Evolutionary conservation across 129 eudicot species (phyloP).

Genomic region (Ambrosia artemisiifolia): DNA sequence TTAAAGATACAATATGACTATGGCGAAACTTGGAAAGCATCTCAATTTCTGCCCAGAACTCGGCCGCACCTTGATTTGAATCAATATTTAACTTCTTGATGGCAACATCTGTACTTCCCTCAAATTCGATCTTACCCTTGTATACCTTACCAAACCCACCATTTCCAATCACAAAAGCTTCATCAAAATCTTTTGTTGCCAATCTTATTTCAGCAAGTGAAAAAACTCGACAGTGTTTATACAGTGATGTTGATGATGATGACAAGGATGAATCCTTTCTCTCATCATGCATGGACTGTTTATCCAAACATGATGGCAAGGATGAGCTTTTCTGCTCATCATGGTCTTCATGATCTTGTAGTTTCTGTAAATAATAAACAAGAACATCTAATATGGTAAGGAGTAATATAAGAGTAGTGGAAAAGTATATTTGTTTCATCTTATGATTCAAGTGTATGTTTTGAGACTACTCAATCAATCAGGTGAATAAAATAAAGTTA

Average conservation of each 20-base stretch:
- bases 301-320: constrained; percentile 1
- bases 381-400: constrained; percentile 15
- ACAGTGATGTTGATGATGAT: not conserved
- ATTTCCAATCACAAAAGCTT: constrained; percentile 25
- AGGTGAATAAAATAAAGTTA: not conserved
- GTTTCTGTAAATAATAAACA: constrained; percentile 26
- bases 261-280: not conserved
- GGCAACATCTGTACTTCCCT: constrained; percentile 18
- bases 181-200: constrained; percentile 33
- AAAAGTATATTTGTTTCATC: constrained; percentile 5
- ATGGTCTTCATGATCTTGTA: constrained; percentile 6
- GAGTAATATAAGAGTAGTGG: constrained; percentile 22
- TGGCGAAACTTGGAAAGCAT: constrained; percentile 36
- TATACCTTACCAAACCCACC: constrained; percentile 39
- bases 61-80: constrained; percentile 32
- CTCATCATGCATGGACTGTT: not conserved
- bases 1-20: constrained; percentile 27
- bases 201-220: constrained; percentile 29
- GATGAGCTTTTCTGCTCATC: constrained; percentile 7
- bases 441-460: not conserved
- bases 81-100: constrained; percentile 22
- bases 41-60: constrained; percentile 29
- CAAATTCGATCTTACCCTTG: constrained; percentile 16
- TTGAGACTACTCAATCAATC: not conserved
- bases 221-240: constrained; percentile 20